Evolutionary conservation across 148 eudicot genomes (phyloP).

Genomic region (Chenopodium suecicum): DNA sequence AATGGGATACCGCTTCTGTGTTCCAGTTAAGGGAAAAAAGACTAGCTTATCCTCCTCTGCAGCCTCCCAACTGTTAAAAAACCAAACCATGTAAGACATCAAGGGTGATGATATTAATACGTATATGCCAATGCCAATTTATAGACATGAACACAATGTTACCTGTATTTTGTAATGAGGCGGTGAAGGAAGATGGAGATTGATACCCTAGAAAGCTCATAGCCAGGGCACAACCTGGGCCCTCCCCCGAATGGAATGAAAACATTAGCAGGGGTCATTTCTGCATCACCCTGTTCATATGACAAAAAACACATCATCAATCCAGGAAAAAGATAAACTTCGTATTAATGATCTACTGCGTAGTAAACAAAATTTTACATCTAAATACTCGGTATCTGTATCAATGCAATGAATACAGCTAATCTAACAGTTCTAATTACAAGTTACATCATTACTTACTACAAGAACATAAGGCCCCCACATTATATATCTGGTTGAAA

Average conservation of each 20-base stretch:
- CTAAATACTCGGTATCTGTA: too few species aligned
- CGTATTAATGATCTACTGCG: too few species aligned
- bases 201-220: conserved; percentile 80
- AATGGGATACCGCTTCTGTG: conserved; percentile 77
- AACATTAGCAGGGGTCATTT: conserved; percentile 37
- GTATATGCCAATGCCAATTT: not conserved
- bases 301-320: too few species aligned
- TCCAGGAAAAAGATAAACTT: too few species aligned
- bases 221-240: conserved; percentile 91
- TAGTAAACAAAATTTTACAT: too few species aligned
- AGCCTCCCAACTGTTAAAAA: conserved; percentile 40
- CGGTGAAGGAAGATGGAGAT: conserved; percentile 90
- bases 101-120: not conserved
- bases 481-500: too few species aligned
- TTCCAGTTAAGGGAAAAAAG: conserved; percentile 88
- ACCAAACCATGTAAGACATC: not conserved
- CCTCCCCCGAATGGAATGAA: conserved; percentile 97
- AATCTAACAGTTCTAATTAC: too few species aligned
- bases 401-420: too few species aligned
- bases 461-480: too few species aligned
- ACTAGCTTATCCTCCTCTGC: conserved; percentile 57
- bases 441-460: too few species aligned
- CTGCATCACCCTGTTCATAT: conserved; percentile 43
- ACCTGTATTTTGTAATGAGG: conserved; percentile 84
- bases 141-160: not conserved